phyloP scores from a whole-genome alignment of 2,329 filamentous ascomycete genomes.

The Nectriaceae sp. region DNA sequence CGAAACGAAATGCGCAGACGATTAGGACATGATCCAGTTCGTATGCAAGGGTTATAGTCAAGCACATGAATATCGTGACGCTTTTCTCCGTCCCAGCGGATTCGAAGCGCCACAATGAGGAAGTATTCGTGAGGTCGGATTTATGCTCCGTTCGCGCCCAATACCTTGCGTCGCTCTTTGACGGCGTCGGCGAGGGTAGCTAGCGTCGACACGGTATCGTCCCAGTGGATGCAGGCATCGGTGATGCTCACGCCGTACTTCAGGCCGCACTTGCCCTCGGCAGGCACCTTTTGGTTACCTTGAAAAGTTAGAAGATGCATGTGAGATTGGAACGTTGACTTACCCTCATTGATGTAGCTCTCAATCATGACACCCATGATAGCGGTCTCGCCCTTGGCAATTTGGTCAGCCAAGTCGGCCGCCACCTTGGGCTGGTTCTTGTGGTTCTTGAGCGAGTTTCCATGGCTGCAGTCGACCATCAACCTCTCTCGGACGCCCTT shows the following conservation, averaged over 20 bases:
- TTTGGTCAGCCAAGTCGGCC: conserved; percentile 77
- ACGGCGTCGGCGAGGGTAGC: conserved; percentile 79
- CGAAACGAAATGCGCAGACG: conserved; percentile 17
- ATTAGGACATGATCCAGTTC: conserved; percentile 1
- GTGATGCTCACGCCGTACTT: conserved; percentile 97
- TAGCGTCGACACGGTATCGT: conserved; percentile 80
- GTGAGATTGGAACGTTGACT: conserved; percentile 22
- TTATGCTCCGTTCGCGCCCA: conserved; percentile 26
- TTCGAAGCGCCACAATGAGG: not conserved
- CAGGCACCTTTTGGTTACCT: conserved; percentile 86
- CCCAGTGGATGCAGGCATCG: conserved; percentile 95
- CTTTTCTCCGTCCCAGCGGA: conserved; percentile 3
- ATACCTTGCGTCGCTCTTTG: conserved; percentile 52
- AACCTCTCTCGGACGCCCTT: conserved; percentile 74
- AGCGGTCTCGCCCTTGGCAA: conserved; percentile 76
- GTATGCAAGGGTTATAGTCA: not conserved
- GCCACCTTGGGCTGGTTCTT: conserved; percentile 97
- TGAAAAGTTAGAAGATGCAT: conserved; percentile 17
- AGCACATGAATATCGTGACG: conserved; percentile 1
- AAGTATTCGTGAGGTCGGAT: not conserved
- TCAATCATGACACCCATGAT: conserved; percentile 99
- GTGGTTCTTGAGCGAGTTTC: conserved; percentile 94
- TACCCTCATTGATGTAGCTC: conserved; percentile 92
- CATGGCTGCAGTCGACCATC: conserved; percentile 98
- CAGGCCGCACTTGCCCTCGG: conserved; percentile 80